Evolutionary conservation across 2,329 filamentous ascomycete species (phyloP).

Genomic region (Cladophialophora immunda): DNA sequence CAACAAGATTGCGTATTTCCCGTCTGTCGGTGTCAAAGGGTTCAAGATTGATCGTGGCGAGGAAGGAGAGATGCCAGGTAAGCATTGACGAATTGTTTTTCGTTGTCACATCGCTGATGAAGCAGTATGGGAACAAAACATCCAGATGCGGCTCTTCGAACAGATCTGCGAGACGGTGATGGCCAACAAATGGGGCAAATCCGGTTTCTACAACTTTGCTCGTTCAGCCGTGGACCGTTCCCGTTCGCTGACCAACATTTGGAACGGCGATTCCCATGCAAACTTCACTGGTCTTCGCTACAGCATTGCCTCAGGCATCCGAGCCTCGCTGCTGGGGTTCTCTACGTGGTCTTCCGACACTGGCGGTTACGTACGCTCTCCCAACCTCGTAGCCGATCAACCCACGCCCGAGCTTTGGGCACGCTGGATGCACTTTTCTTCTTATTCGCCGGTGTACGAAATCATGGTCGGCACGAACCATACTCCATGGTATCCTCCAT

Average conservation of each 20-base stretch:
- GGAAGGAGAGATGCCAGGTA: conserved; percentile 18
- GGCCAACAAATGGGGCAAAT: conserved; percentile 20
- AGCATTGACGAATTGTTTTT: not conserved
- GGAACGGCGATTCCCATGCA: conserved; percentile 18
- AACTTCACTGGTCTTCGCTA: conserved; percentile 19
- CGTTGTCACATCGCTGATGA: not conserved
- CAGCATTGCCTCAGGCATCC: conserved; percentile 15
- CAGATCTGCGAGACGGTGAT: conserved; percentile 12
- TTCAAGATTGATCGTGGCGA: conserved; percentile 17
- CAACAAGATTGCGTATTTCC: conserved; percentile 12
- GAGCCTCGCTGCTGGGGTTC: conserved; percentile 13
- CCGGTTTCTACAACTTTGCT: conserved; percentile 16
- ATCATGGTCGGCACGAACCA: conserved; percentile 20
- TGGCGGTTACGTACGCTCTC: conserved; percentile 13
- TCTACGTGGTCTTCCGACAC: conserved; percentile 20
- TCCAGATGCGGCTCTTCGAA: conserved; percentile 16
- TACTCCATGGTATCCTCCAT: conserved; percentile 15
- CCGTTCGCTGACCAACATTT: conserved; percentile 11
- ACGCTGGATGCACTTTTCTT: conserved; percentile 17
- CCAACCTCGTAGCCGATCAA: conserved; percentile 12
- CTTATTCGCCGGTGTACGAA: conserved; percentile 14
- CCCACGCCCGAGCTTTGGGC: conserved; percentile 9
- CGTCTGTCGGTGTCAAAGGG: conserved; percentile 13
- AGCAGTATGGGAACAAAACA: conserved; percentile 19
- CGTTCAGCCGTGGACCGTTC: conserved; percentile 12